Evolutionary conservation across 176 grass and related monocot species (phyloP).

Genomic region (Phoenix dactylifera): DNA sequence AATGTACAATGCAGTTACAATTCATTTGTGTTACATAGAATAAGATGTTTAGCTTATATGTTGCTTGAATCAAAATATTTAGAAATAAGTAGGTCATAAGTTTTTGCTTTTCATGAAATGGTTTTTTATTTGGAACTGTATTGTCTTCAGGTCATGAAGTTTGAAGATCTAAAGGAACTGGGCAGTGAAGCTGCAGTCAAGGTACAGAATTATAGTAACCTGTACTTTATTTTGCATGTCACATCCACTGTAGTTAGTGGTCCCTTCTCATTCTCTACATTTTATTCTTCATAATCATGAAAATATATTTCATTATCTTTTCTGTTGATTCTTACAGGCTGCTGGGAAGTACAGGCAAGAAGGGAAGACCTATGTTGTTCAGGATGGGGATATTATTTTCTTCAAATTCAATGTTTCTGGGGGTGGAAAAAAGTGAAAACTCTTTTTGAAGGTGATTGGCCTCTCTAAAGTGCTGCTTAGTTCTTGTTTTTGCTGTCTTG

Average conservation of each 20-base stretch:
- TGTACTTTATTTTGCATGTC: too few relatives aligned
- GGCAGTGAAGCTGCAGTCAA: constrained; percentile 87
- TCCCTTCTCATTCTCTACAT: neutral
- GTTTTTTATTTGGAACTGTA: too few relatives aligned
- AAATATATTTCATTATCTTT: neutral
- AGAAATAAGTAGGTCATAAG: too few relatives aligned
- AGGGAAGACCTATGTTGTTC: constrained; percentile 96
- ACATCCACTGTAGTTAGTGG: too few relatives aligned
- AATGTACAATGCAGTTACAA: too few relatives aligned
- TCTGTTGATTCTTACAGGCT: constrained; percentile 32
- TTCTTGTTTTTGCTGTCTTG: too few relatives aligned
- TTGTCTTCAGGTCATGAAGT: constrained; percentile 84
- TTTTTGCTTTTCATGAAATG: too few relatives aligned
- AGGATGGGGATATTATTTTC: constrained; percentile 90
- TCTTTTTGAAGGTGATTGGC: neutral
- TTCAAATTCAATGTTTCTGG: constrained; percentile 98
- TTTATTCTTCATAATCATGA: constrained; percentile 1
- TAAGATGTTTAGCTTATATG: too few relatives aligned
- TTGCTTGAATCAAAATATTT: too few relatives aligned
- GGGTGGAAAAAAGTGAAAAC: constrained; percentile 80
- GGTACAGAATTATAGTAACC: constrained; percentile 20
- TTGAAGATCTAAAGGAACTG: constrained; percentile 91
- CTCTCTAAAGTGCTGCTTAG: too few relatives aligned
- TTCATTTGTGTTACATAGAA: too few relatives aligned
- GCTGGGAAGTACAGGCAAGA: constrained; percentile 93